These are phyloP conservation scores for Rhodomyrtus tomentosa DNA, from an alignment of 345 rosid species.

Conservation along the genomic window DNA sequence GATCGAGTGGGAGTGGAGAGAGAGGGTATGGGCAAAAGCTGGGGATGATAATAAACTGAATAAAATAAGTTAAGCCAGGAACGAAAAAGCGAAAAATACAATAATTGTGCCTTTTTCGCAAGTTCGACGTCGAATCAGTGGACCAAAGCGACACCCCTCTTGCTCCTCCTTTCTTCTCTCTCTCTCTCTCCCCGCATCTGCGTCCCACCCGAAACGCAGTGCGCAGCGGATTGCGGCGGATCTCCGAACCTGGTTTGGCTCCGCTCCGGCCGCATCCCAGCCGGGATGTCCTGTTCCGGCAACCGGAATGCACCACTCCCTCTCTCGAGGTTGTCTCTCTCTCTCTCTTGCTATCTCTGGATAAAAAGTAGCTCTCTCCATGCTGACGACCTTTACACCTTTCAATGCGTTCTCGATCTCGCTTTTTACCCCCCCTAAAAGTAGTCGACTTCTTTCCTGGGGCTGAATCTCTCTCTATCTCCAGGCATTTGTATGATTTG, in stretches of 20 bases:
- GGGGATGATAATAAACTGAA: neutral
- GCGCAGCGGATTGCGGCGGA: neutral
- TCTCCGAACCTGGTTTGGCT: neutral
- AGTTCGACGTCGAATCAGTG: neutral
- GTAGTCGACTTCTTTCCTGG: neutral
- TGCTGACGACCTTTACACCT: neutral
- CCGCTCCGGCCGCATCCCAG: neutral
- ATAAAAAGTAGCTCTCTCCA: neutral
- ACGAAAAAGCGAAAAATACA: too few relatives aligned
- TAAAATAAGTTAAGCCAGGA: too few relatives aligned
- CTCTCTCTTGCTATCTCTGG: neutral
- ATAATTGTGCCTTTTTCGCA: neutral
- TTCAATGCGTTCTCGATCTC: neutral
- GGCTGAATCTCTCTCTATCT: neutral
- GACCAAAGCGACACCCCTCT: neutral
- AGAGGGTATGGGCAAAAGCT: neutral
- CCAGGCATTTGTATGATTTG: neutral
- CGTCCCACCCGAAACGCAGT: neutral
- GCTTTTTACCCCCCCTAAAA: neutral
- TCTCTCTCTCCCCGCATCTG: neutral
- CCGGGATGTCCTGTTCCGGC: constrained; percentile 13
- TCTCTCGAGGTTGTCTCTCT: neutral
- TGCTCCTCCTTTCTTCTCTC: neutral
- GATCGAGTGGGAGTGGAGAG: too few relatives aligned
- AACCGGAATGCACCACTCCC: neutral